Evolutionary conservation across 129 eudicot species (phyloP).

Genomic region (Tanacetum coccineum): DNA sequence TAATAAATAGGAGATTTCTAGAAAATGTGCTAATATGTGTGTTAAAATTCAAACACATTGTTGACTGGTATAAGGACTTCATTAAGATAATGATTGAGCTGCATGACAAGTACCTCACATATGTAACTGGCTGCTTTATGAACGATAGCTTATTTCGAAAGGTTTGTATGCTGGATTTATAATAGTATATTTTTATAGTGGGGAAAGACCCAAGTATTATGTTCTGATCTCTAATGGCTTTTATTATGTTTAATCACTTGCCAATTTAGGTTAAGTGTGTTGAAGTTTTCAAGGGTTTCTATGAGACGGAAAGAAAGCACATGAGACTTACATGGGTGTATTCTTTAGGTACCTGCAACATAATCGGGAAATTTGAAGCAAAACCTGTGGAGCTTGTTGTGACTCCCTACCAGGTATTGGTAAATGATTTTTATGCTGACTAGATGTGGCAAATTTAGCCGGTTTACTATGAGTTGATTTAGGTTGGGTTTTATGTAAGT

Average conservation of each 20-base stretch:
- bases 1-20: neutral
- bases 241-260: too few relatives aligned
- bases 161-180: constrained; percentile 47
- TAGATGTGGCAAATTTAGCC: too few relatives aligned
- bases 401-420: too few relatives aligned
- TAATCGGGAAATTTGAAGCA: constrained; percentile 66
- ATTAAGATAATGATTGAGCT: constrained; percentile 84
- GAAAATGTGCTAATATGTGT: neutral
- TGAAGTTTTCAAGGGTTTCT: constrained; percentile 69
- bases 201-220: neutral
- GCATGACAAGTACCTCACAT: constrained; percentile 82
- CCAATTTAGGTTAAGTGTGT: too few relatives aligned
- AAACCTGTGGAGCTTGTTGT: constrained; percentile 70
- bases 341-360: constrained; percentile 76
- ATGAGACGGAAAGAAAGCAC: constrained; percentile 69
- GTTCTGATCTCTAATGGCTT: too few relatives aligned
- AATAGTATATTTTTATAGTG: constrained; percentile 41
- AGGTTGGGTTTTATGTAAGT: too few relatives aligned
- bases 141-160: constrained; percentile 89
- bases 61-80: constrained; percentile 44
- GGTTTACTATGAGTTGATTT: too few relatives aligned
- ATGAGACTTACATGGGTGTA: constrained; percentile 82
- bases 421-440: too few relatives aligned
- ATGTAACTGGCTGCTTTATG: constrained; percentile 74
- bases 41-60: neutral